Conservation (phyloP, 2,329 filamentous ascomycete genomes). For the Pestalotiopsis sp. region DNA sequence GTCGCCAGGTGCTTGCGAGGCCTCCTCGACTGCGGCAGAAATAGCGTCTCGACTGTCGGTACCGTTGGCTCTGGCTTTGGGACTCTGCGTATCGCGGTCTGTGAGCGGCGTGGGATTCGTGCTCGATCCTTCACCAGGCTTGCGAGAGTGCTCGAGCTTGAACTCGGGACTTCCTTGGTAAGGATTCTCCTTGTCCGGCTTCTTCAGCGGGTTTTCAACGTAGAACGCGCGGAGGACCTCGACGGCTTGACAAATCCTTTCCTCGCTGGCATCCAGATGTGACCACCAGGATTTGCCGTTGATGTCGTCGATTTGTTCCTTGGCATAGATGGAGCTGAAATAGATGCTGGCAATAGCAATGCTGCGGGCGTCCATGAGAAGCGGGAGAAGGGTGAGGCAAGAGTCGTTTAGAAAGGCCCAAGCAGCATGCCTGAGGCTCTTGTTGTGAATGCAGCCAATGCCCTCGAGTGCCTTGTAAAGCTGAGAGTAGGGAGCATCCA, state of each 20-base stretch:
- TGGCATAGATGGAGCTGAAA: constrained; percentile 77
- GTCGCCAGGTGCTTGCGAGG: constrained; percentile 36
- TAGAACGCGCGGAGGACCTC: constrained; percentile 75
- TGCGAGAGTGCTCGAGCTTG: constrained; percentile 57
- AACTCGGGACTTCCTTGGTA: constrained; percentile 56
- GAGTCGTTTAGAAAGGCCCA: constrained; percentile 96
- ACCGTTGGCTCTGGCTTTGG: constrained; percentile 42
- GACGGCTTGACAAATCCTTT: constrained; percentile 72
- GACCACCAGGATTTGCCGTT: constrained; percentile 87
- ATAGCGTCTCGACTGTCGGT: constrained; percentile 34
- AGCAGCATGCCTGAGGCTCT: constrained; percentile 78
- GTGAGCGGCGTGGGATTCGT: constrained; percentile 50
- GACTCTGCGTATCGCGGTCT: constrained; percentile 53
- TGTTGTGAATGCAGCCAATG: constrained; percentile 77
- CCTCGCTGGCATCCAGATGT: constrained; percentile 70
- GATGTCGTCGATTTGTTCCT: constrained; percentile 75
- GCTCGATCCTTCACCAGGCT: constrained; percentile 52
- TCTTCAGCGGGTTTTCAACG: constrained; percentile 63
- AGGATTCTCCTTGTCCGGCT: constrained; percentile 49
- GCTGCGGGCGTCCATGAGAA: constrained; percentile 77
- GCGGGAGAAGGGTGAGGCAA: constrained; percentile 79
- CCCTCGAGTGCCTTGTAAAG: constrained; percentile 80
- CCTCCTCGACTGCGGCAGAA: constrained; percentile 32
- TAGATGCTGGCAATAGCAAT: constrained; percentile 87
- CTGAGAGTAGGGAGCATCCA: constrained; percentile 84